A percentile compares a stretch with the other conserved stretches of the same genome.
Evolutionary conservation across 1,139 yeast species (phyloP).

Genomic region (Protomyces gravidus): DNA sequence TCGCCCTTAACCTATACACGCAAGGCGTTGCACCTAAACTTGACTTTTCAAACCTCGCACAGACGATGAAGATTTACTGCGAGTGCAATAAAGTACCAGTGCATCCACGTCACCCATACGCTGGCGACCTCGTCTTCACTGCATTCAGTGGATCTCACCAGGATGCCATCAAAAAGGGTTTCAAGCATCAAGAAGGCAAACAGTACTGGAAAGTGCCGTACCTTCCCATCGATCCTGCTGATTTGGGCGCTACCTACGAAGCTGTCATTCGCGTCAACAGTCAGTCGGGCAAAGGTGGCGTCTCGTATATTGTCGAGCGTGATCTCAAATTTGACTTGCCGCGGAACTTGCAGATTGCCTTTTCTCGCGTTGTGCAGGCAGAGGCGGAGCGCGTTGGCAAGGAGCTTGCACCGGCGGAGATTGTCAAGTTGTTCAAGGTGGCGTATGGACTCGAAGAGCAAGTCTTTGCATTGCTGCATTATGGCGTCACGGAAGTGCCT

Average conservation of each 20-base stretch:
- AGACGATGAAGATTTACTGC: constrained; percentile 81
- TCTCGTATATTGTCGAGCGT: constrained; percentile 92
- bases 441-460: constrained; percentile 56
- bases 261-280: constrained; percentile 97
- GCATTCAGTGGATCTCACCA: constrained; percentile 97
- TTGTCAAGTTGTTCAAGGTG: constrained; percentile 66
- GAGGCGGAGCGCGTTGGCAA: constrained; percentile 80
- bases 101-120: constrained; percentile 90
- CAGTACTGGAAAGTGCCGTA: constrained; percentile 80
- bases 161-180: constrained; percentile 97
- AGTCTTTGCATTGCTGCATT: constrained; percentile 37
- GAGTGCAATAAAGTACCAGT: constrained; percentile 93
- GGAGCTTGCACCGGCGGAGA: constrained; percentile 74
- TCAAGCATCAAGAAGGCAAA: constrained; percentile 54
- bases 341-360: constrained; percentile 82
- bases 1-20: constrained; percentile 88
- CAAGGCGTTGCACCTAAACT: constrained; percentile 84
- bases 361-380: constrained; percentile 75
- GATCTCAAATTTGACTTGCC: constrained; percentile 88
- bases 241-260: constrained; percentile 93
- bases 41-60: constrained; percentile 79
- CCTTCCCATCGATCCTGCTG: constrained; percentile 92
- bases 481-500: constrained; percentile 39
- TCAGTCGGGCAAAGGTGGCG: constrained; percentile 98
- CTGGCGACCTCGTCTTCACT: constrained; percentile 93